Evolutionary conservation across 176 grass and related monocot species (phyloP), one percentile per base, ranked within the genome.

Genomic region (Rhipidocladum racemiflorum): DNA sequence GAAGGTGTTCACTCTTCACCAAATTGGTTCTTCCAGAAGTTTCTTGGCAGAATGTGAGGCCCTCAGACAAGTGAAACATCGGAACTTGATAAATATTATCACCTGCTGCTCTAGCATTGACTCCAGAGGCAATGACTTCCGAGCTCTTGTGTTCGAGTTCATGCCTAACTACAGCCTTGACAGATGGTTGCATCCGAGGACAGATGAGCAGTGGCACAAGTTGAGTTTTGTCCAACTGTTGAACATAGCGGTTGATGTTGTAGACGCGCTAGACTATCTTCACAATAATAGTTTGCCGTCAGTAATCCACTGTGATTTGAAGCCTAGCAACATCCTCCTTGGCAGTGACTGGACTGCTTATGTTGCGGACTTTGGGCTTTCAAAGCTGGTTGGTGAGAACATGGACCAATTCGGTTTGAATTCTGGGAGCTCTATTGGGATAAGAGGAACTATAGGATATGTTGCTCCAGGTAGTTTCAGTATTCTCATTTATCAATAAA

Each of bases 31-130:
- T 72, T 83, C 63, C 1, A 85, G 38, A 79, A 94, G 66, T 78
- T 91, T 89, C 29, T 74, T 87, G n/a, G 89, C 72, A 14, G 75
- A 91, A 78, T 91, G 89, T 76, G 82, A 90, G 64, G 89, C 57
- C 20, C 42, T 94, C 13, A 79, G 77, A 57, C 72, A 9, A 30
- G 67, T 90, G 32, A 85, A 85, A 51, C 92, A 91, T 57, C 55
- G 87, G 7, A 94, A 92, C 77, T 60, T 90, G 66, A 65, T 90
- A 9, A 80, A 83, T 40, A 91, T 86, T 64, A 40, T 90, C 65
- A 92, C 92, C 36, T 54, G 43, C 28, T 92, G 90, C 84, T 90
- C 63, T 6, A 88, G 81, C 17, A 17, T 83, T 3, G 87, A 95
- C 15, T 40, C 49, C 18, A 76, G 50, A 77, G 87, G 82, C 11